Evolutionary conservation across 495 filamentous ascomycete species (phyloP), one percentile per base, ranked within the genome.

Genomic region (Penicillium tannophilum): DNA sequence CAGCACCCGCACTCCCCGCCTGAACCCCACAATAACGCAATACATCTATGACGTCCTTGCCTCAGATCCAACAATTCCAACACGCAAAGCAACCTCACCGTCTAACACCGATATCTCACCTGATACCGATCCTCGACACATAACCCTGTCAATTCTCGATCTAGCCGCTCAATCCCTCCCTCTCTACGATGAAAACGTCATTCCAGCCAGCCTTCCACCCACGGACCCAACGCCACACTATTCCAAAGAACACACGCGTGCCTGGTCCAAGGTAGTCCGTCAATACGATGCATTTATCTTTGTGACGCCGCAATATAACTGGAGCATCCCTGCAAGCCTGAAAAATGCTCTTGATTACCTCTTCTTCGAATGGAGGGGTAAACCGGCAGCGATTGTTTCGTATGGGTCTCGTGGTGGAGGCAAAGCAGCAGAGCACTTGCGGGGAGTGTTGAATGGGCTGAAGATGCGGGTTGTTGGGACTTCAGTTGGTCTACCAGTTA

Each of bases 311-410:
- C 79, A 83, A 65, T 82, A 82, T 61, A 82, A 84, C 67, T 83
- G 79, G 77, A 72, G 77, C 17, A 72, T 81, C 39, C 74, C 83
- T 0, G 84, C 82, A 0, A 79, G 74, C 30, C 59, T 84, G 44
- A 87, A 87, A 72, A 86, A 87, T 64, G 85, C 85, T 16, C 78
- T 88, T 47, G 84, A 88, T 63, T 86, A 85, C 63, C 74, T 88
- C 1, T 71, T 73, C 45, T 62, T 83, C 60, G 84, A 88, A 65
- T 87, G 84, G 84, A 76, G 67, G 53, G 82, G 79, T 28, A 87
- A 87, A 68, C 79, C 84, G 0, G 79, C 79, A 19, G 72, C 70
- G 54, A 76, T 86, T 58, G 76, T 87, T 14, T 80, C 72, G 53
- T 86, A 85, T 70, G 84, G 84, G 4, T 72, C 77, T 0, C 53